A percentile compares a stretch with the other conserved stretches of the same genome.
Conservation (phyloP, 768 basidiomycete genomes). For the Porphyrellus cyaneotinctus region DNA sequence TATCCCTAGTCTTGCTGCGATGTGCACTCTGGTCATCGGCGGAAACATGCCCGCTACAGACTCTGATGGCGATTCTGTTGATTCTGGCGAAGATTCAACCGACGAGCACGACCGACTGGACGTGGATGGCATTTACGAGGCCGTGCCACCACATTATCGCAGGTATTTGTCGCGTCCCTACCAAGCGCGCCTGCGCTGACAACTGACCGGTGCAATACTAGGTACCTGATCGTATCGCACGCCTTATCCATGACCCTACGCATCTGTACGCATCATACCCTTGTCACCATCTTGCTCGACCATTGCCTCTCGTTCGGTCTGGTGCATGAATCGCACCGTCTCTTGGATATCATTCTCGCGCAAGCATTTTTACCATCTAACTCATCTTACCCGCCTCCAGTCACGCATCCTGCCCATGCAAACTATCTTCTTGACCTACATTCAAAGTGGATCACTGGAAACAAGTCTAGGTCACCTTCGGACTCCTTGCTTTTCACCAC, state of each 20-base stretch:
- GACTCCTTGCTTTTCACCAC: conserved; percentile 22
- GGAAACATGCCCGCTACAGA: conserved; percentile 34
- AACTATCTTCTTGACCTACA: conserved; percentile 45
- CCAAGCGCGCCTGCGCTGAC: conserved; percentile 5
- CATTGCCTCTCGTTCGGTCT: conserved; percentile 44
- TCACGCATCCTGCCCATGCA: conserved; percentile 44
- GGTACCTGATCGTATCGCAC: conserved; percentile 50
- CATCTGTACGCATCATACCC: conserved; percentile 42
- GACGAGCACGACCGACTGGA: conserved; percentile 27
- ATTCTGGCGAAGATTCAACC: conserved; percentile 21
- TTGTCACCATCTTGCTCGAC: conserved; percentile 49
- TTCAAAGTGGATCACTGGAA: conserved; percentile 34
- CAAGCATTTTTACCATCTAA: conserved; percentile 34
- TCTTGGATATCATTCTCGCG: conserved; percentile 42
- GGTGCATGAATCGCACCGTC: conserved; percentile 37
- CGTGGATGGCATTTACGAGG: conserved; percentile 45
- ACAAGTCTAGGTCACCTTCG: conserved; percentile 2
- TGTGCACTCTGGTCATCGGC: conserved; percentile 50
- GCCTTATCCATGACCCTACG: conserved; percentile 46
- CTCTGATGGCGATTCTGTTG: conserved; percentile 10
- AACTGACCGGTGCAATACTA: conserved; percentile 20
- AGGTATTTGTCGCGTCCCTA: conserved; percentile 34
- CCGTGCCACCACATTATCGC: conserved; percentile 49
- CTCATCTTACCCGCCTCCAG: conserved; percentile 23
- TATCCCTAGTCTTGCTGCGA: conserved; percentile 39